These are phyloP conservation scores for Phytophthora parvispora DNA, from an alignment of 352 stramenopile genomes.

Conservation along the genomic window DNA sequence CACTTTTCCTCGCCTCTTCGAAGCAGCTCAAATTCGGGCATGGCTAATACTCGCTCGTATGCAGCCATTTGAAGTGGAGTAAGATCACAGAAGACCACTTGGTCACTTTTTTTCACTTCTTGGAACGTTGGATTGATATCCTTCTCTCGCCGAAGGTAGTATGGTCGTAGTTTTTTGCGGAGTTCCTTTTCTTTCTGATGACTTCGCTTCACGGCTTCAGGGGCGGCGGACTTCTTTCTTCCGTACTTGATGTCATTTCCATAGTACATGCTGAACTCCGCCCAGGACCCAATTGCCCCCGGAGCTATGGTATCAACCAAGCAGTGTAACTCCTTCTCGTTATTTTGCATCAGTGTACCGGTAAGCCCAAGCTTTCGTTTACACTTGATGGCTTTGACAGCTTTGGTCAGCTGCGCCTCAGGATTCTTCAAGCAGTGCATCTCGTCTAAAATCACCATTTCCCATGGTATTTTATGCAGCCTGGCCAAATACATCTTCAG, in stretches of 20 bases:
- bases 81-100: slow-evolving; percentile 87
- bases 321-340: slow-evolving; percentile 86
- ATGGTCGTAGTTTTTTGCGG: slow-evolving; percentile 61
- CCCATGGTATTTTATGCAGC: slow-evolving; percentile 89
- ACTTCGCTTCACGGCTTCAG: slow-evolving; percentile 66
- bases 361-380: slow-evolving; percentile 87
- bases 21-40: slow-evolving; percentile 81
- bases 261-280: slow-evolving; percentile 83
- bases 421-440: slow-evolving; percentile 99
- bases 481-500: slow-evolving; percentile 92
- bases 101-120: slow-evolving; percentile 78
- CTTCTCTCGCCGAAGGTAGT: slow-evolving; percentile 83
- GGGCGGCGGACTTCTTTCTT: slow-evolving; percentile 79
- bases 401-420: slow-evolving; percentile 93
- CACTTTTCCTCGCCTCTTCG: slow-evolving; percentile 69
- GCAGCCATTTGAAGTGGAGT: slow-evolving; percentile 73
- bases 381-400: slow-evolving; percentile 78
- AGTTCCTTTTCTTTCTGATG: slow-evolving; percentile 79
- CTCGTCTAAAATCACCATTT: slow-evolving; percentile 98
- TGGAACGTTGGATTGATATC: slow-evolving; percentile 78
- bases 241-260: slow-evolving; percentile 88
- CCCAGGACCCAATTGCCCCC: slow-evolving; percentile 69
- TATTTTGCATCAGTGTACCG: slow-evolving; percentile 92
- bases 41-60: slow-evolving; percentile 76
- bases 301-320: slow-evolving; percentile 79